phyloP scores from a whole-genome alignment of 1,284 basidiomycete genomes.

The Malassezia yamatoensis region DNA sequence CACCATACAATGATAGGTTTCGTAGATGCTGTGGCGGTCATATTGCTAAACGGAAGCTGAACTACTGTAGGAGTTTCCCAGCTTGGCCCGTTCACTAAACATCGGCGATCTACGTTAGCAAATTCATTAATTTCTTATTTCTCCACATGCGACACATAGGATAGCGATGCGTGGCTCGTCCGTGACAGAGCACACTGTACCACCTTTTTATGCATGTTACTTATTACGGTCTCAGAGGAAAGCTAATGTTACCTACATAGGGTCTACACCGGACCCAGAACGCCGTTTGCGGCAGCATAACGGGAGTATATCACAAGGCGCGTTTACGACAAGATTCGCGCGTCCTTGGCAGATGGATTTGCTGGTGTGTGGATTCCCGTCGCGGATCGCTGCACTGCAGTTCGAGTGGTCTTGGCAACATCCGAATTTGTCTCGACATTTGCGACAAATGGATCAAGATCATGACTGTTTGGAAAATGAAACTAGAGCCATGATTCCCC shows the following conservation, averaged over 20 bases:
- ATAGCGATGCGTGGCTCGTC: slow-evolving; percentile 7
- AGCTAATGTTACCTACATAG: slow-evolving; percentile 57
- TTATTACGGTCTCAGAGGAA: slow-evolving; percentile 55
- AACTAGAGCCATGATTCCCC: slow-evolving; percentile 14
- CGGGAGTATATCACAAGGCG: slow-evolving; percentile 66
- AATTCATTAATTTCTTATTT: no score
- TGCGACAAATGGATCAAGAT: slow-evolving; percentile 13
- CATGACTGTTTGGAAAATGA: not conserved
- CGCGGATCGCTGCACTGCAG: slow-evolving; percentile 67
- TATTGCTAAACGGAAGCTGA: slow-evolving; percentile 7
- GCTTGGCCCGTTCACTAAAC: no score
- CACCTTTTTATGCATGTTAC: slow-evolving; percentile 79
- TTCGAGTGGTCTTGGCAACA: slow-evolving; percentile 93
- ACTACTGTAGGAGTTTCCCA: no score
- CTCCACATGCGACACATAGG: not conserved
- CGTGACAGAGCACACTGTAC: slow-evolving; percentile 48
- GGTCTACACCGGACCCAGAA: slow-evolving; percentile 70
- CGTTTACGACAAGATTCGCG: slow-evolving; percentile 60
- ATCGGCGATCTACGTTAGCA: no score
- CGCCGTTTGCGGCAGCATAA: slow-evolving; percentile 74
- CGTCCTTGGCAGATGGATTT: slow-evolving; percentile 83
- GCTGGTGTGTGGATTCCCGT: slow-evolving; percentile 78
- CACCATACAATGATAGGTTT: slow-evolving; percentile 33
- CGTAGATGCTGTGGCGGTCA: not conserved
- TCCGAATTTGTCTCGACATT: slow-evolving; percentile 52